Conservation (phyloP, 768 basidiomycete genomes). For the Mycena leptocephala region DNA sequence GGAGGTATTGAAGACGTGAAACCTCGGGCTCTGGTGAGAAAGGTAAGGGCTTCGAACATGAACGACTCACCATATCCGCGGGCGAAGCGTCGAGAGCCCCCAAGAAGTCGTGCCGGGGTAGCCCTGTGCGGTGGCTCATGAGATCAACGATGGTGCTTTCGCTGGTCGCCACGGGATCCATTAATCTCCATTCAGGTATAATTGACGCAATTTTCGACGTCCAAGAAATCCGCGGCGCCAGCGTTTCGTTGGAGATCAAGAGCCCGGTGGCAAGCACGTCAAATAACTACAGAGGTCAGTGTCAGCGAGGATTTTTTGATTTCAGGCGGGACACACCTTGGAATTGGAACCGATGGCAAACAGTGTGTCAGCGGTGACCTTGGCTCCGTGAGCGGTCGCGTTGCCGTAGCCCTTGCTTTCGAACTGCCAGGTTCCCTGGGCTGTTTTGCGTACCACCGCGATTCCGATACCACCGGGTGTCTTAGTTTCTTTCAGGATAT, state of each 20-base stretch:
- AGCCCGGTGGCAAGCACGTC: slow-evolving; percentile 44
- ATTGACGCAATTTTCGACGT: slow-evolving; percentile 41
- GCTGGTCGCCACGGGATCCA: slow-evolving; percentile 40
- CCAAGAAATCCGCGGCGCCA: slow-evolving; percentile 46
- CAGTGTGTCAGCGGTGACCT: slow-evolving; percentile 44
- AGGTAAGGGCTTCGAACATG: not conserved
- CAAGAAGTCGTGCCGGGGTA: slow-evolving; percentile 38
- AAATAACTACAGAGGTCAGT: slow-evolving; percentile 39
- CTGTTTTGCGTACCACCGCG: slow-evolving; percentile 46
- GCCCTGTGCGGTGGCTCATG: slow-evolving; percentile 33
- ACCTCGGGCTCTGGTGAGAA: slow-evolving; percentile 1
- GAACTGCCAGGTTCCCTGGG: slow-evolving; percentile 44
- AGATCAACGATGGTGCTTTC: slow-evolving; percentile 29
- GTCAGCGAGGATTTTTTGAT: not conserved
- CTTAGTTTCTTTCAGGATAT: slow-evolving; percentile 45
- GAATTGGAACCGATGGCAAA: slow-evolving; percentile 51
- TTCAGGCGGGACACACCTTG: slow-evolving; percentile 35
- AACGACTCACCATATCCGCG: slow-evolving; percentile 13
- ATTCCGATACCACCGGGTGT: slow-evolving; percentile 47
- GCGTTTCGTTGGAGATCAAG: slow-evolving; percentile 45
- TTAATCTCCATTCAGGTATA: slow-evolving; percentile 44
- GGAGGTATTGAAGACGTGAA: slow-evolving; percentile 28
- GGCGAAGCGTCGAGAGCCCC: not conserved
- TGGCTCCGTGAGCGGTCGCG: slow-evolving; percentile 41
- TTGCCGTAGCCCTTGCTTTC: slow-evolving; percentile 51